Evolutionary conservation across 805 yeast species (phyloP), one percentile per base, ranked within the genome.

Genomic region (Metschnikowia henanensis): DNA sequence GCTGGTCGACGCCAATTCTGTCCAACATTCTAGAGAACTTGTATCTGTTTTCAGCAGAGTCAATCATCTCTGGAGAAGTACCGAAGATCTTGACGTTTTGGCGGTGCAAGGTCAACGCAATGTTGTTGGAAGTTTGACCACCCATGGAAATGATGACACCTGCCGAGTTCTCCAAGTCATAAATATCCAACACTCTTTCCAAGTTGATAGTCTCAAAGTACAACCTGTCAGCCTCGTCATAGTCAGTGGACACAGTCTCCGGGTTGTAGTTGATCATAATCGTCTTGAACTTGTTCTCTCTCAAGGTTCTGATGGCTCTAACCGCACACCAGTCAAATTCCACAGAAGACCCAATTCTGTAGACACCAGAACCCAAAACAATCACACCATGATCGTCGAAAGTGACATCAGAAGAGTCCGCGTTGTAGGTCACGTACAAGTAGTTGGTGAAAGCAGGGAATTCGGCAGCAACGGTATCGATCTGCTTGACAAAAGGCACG

Each of bases 251-350:
- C 17, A 92, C 99, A 28, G 99, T 92, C 73, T 92, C 99, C 31
- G 99, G 99, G 73, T 92, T 92, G 74, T 94, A 92, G 75, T 92
- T 92, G 61, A 92, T 82, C 97, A 94, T 94, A 62, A 94, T 84
- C 32, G 98, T 92, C 75, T 90, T 92, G 62, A 79, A 75, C 46
- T 91, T 89, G 64, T 81, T 79, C 55, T 85, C 85, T 59, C 99
- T 82, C 62, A 92, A 76, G 31, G 98, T 89, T 72, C 98, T 83
- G 52, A 90, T 94, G 36, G 98, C 94, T 53, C 96, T 81, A 46
- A 92, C 99, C 36, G 98, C 98, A 81, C 99, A 92, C 97, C 98
- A 92, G 73, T 92, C 99, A 64, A 92, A 92, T 71, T 92, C 99
- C 50, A 92, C 99, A 23, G 98, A 92, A 5, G 98, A 94, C 59